A percentile compares a stretch with the other conserved stretches of the same genome.
phyloP scores from a whole-genome alignment of 179 eudicot species.

The Monotropa hypopitys region DNA sequence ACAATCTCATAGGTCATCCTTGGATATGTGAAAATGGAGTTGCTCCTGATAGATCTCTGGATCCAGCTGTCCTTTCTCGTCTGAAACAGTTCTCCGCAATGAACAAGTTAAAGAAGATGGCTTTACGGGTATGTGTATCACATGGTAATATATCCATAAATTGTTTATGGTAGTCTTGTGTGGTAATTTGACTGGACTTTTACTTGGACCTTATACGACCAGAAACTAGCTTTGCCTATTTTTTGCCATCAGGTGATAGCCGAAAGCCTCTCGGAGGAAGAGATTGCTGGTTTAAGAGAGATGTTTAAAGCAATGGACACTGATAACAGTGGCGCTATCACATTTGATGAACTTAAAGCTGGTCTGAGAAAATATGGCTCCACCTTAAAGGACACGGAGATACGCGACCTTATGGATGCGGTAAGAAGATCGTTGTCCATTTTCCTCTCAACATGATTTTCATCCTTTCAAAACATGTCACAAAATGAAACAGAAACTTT shows the following conservation, averaged over 20 bases:
- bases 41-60: constrained; percentile 93
- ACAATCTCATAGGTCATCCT: constrained; percentile 62
- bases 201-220: background rate
- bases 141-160: background rate
- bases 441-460: background rate
- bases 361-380: constrained; percentile 79
- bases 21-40: constrained; percentile 98
- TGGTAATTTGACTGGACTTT: background rate
- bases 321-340: constrained; percentile 80
- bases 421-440: constrained; percentile 24
- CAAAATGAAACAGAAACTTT: background rate
- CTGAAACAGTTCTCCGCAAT: constrained; percentile 92
- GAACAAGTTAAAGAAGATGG: constrained; percentile 98
- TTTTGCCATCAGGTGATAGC: constrained; percentile 57
- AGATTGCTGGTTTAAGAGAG: constrained; percentile 80
- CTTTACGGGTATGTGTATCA: constrained; percentile 68
- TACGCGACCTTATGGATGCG: constrained; percentile 86
- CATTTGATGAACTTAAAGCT: constrained; percentile 82
- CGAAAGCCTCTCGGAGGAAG: constrained; percentile 84
- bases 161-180: background rate
- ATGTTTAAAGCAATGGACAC: constrained; percentile 85
- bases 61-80: constrained; percentile 96
- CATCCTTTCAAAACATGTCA: background rate
- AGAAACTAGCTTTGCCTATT: background rate
- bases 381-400: constrained; percentile 69